Evolutionary conservation across 2,329 filamentous ascomycete species (phyloP).

Genomic region (Fusarium newnesense): DNA sequence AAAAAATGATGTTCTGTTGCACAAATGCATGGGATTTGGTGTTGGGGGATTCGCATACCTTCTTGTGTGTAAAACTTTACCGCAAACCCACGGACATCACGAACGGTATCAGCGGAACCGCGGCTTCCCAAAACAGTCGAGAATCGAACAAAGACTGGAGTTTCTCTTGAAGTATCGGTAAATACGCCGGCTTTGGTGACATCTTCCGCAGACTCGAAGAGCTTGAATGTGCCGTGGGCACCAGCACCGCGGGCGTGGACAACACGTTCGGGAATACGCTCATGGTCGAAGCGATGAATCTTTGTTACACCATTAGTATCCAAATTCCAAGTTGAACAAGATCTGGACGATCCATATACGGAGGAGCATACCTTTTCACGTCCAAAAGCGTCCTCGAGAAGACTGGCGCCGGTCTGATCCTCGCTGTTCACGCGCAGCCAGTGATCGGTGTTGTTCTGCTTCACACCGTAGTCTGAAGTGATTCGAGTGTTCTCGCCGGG

Average conservation of each 20-base stretch:
- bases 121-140: constrained; percentile 81
- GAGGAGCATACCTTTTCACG: constrained; percentile 73
- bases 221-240: constrained; percentile 76
- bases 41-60: constrained; percentile 50
- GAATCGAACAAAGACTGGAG: constrained; percentile 64
- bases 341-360: too few relatives aligned
- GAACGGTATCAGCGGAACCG: constrained; percentile 82
- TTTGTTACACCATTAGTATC: constrained; percentile 55
- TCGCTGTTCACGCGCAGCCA: constrained; percentile 76
- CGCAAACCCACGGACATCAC: constrained; percentile 85
- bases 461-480: constrained; percentile 82
- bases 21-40: background rate
- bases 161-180: constrained; percentile 63
- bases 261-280: constrained; percentile 68
- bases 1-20: background rate
- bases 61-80: constrained; percentile 75
- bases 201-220: constrained; percentile 73
- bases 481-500: constrained; percentile 67
- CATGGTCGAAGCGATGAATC: constrained; percentile 79
- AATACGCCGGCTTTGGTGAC: constrained; percentile 74
- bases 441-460: constrained; percentile 77
- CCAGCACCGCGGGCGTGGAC: constrained; percentile 78
- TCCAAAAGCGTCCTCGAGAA: constrained; percentile 77
- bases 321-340: too few relatives aligned
- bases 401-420: constrained; percentile 71